Evolutionary conservation across 2,329 filamentous ascomycete genomes (phyloP).

Genomic region (Dactylonectria estremocensis): DNA sequence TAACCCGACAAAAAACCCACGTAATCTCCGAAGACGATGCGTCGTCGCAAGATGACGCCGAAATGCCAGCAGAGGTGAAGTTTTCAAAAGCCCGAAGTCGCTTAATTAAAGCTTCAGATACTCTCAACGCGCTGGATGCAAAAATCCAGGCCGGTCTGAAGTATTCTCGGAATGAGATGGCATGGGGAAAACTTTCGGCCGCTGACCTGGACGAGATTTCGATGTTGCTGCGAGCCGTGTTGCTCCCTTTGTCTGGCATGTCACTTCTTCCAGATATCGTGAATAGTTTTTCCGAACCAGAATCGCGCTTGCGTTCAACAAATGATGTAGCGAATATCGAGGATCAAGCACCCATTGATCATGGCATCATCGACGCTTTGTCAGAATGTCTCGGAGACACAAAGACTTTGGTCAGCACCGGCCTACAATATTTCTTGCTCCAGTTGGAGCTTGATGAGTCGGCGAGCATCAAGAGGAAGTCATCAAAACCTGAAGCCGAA

Average conservation of each 20-base stretch:
- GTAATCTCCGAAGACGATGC: conserved; percentile 3
- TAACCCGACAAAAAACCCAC: conserved; percentile 19
- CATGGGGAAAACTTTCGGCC: conserved; percentile 17
- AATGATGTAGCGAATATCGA: not conserved
- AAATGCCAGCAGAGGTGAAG: not conserved
- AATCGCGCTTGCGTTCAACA: not conserved
- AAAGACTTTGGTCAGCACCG: conserved; percentile 15
- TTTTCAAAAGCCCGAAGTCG: conserved; percentile 17
- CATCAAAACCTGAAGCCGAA: not conserved
- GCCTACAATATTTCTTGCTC: conserved; percentile 23
- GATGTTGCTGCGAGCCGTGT: conserved; percentile 8
- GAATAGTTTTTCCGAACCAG: conserved; percentile 20
- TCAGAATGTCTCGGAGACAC: conserved; percentile 25
- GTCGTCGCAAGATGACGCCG: not conserved
- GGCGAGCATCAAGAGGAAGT: not conserved
- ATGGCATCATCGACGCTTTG: conserved; percentile 27
- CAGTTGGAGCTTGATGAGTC: conserved; percentile 19
- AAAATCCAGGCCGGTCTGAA: conserved; percentile 24
- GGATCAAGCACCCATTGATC: conserved; percentile 15
- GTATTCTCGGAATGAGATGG: conserved; percentile 22
- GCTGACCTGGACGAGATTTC: conserved; percentile 22
- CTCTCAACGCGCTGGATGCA: conserved; percentile 22
- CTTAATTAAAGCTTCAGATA: conserved; percentile 18
- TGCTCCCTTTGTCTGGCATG: conserved; percentile 28
- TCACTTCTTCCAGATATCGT: conserved; percentile 27